Conservation (phyloP, 148 eudicot species). For the Polygonum aviculare region DNA sequence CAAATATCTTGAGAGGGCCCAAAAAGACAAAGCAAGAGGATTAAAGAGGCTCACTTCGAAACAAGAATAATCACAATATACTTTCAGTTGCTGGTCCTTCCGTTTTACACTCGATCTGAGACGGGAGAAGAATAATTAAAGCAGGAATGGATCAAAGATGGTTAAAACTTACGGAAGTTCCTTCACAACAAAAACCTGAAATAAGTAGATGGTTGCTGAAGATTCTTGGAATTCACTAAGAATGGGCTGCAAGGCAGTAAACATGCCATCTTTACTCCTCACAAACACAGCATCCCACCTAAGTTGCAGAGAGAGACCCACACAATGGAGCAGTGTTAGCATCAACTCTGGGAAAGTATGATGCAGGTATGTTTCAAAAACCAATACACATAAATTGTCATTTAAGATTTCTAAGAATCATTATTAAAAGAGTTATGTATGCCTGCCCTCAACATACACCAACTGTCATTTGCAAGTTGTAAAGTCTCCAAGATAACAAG, state of each 20-base stretch:
- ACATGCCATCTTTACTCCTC: neutral
- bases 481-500: neutral
- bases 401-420: neutral
- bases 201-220: neutral
- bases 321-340: neutral
- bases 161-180: neutral
- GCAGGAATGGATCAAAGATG: neutral
- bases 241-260: neutral
- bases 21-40: neutral
- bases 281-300: neutral
- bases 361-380: neutral
- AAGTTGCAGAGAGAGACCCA: neutral
- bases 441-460: neutral
- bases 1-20: neutral
- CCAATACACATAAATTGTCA: neutral
- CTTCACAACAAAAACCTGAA: neutral
- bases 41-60: slow-evolving; percentile 44
- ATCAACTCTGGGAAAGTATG: neutral
- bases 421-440: neutral
- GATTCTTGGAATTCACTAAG: neutral
- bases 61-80: slow-evolving; percentile 57
- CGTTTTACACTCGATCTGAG: slow-evolving; percentile 6
- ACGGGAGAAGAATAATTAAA: neutral
- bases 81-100: slow-evolving; percentile 21
- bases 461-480: neutral